Conservation (phyloP, 768 basidiomycete species). For the Pholiota microspora region DNA sequence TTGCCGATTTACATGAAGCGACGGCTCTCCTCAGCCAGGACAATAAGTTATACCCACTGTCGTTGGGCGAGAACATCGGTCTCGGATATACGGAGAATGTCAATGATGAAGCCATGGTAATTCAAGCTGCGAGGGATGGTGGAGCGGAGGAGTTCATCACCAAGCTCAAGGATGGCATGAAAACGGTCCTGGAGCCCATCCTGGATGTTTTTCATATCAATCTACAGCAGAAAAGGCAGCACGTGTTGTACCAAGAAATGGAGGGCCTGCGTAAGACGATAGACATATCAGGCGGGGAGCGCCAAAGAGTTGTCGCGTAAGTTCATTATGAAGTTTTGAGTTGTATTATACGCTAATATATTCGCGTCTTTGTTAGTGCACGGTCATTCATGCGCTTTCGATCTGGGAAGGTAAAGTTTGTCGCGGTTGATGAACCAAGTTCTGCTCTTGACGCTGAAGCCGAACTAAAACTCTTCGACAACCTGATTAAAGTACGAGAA, state of each 20-base stretch:
- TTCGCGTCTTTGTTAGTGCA: slow-evolving; percentile 25
- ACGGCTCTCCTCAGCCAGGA: slow-evolving; percentile 50
- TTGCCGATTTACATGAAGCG: slow-evolving; percentile 37
- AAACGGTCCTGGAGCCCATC: slow-evolving; percentile 36
- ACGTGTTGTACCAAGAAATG: slow-evolving; percentile 26
- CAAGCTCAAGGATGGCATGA: slow-evolving; percentile 33
- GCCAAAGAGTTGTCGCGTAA: slow-evolving; percentile 47
- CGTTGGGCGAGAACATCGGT: slow-evolving; percentile 38
- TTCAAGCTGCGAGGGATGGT: slow-evolving; percentile 25
- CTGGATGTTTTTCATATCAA: slow-evolving; percentile 24
- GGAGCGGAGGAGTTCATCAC: slow-evolving; percentile 43
- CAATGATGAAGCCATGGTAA: slow-evolving; percentile 20
- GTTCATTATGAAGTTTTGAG: neutral
- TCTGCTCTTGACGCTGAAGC: slow-evolving; percentile 52
- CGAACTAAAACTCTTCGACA: slow-evolving; percentile 44
- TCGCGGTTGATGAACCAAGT: slow-evolving; percentile 56
- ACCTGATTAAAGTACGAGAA: slow-evolving; percentile 30
- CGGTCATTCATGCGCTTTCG: slow-evolving; percentile 42
- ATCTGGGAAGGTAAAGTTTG: slow-evolving; percentile 36
- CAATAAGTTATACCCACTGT: slow-evolving; percentile 45
- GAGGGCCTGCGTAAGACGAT: slow-evolving; percentile 24
- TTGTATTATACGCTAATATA: neutral
- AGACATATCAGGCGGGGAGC: slow-evolving; percentile 43
- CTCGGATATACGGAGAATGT: slow-evolving; percentile 22
- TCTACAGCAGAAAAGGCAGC: slow-evolving; percentile 30